Evolutionary conservation across 352 stramenopile genomes (phyloP), one percentile per base, ranked within the genome.

Genomic region (Globisporangium recalcitrans): DNA sequence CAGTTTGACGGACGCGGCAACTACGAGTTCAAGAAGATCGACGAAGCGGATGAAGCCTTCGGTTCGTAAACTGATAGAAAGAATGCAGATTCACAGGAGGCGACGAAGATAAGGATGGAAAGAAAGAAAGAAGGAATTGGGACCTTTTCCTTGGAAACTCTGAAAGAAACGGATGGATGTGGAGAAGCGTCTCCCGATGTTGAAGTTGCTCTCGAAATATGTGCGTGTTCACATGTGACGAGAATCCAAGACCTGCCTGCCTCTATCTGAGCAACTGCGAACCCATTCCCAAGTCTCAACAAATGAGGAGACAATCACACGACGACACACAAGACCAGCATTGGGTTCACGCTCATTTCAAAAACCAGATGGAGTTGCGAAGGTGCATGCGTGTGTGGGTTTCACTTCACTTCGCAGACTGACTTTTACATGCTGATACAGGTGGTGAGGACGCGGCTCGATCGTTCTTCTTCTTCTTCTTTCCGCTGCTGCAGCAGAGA

Each of bases 1-100:
- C 60, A 93, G 78, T 93, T 96, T 59, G 87, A 96, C 44, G 87
- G 87, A 22, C 76, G 82, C 57, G 85, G 87, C 8, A 74, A 89
- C 66, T 96, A 92, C 72, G 76, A 90, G 62, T 95, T 93, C 66
- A 91, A 93, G 71, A 77, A 90, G 75, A 94, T 93, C 62, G 74
- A 88, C 42, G 75, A 88, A 42, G 77, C 73, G 29, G 82, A 91
- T 60, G 79, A 89, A 65, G 84, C 78, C 5, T 91, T 93, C 57
- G 84, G 84, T 31, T 93, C 84, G 65, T 93, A 72, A 73, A 27
- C 4, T 26, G 42, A 61, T 65, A 52, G 47, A 58, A 22, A 13
- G 16, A 10, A n/a, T 19, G 13, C 44, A 49, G 3, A 40, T 11
- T 38, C 40, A n/a, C 52, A 47, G 38, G 27, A 3, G 34, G 29